phyloP scores from a whole-genome alignment of 192 early-diverging fungal genomes.

The Backusella luteola region DNA sequence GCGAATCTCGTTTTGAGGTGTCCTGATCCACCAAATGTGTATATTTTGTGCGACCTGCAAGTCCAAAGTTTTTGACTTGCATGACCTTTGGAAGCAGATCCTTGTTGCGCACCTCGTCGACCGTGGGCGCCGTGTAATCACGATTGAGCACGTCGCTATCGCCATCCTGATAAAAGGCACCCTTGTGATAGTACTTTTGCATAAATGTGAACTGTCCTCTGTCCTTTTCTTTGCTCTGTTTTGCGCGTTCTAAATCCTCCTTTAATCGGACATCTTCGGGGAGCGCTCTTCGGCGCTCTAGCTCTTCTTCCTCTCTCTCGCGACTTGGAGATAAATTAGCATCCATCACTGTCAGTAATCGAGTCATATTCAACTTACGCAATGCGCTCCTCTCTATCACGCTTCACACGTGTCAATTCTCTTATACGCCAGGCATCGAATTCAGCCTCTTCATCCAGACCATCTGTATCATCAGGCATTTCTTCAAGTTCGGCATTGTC shows the following conservation, averaged over 20 bases:
- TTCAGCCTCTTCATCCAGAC: conserved; percentile 82
- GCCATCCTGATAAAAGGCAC: conserved; percentile 75
- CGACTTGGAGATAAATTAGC: conserved; percentile 32
- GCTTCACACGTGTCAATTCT: conserved; percentile 84
- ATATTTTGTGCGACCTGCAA: conserved; percentile 83
- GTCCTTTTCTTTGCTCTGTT: conserved; percentile 60
- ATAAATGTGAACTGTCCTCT: conserved; percentile 55
- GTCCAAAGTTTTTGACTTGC: conserved; percentile 91
- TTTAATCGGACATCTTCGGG: conserved; percentile 78
- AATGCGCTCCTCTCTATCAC: conserved; percentile 77
- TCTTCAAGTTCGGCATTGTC: conserved; percentile 37
- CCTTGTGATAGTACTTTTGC: conserved; percentile 88
- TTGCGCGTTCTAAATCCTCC: conserved; percentile 67
- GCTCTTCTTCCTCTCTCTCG: conserved; percentile 75
- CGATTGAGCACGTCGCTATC: conserved; percentile 58
- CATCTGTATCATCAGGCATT: conserved; percentile 91
- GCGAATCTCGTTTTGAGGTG: conserved; percentile 49
- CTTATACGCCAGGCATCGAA: conserved; percentile 90
- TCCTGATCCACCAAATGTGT: conserved; percentile 85
- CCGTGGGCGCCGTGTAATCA: conserved; percentile 71
- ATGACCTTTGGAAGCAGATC: conserved; percentile 80
- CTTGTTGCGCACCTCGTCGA: conserved; percentile 61
- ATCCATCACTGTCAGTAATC: too few species aligned
- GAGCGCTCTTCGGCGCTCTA: conserved; percentile 76
- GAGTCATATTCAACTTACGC: conserved; percentile 37